Evolutionary conservation across 345 rosid genomes (phyloP).

Genomic region (Arabidopsis suecica): DNA sequence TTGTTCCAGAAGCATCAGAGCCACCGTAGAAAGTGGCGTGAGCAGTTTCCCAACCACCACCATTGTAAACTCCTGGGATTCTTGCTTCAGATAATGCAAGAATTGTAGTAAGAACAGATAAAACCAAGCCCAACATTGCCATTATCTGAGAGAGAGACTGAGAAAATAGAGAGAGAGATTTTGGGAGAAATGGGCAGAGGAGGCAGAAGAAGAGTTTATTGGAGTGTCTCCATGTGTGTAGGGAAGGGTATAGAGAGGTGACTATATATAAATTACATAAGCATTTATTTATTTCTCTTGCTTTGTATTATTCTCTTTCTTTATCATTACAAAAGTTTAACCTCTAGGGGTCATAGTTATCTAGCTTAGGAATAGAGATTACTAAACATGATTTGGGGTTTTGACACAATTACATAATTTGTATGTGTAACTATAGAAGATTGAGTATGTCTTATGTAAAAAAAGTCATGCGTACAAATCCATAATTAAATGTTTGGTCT

Average conservation of each 20-base stretch:
- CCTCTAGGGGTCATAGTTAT: too few relatives aligned
- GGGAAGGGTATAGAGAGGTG: conserved; percentile 36
- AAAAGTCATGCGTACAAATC: conserved; percentile 27
- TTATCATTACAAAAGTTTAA: conserved; percentile 15
- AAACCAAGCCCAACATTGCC: conserved; percentile 33
- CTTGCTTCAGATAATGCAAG: conserved; percentile 59
- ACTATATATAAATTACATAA: conserved; percentile 31
- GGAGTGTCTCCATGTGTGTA: conserved; percentile 30
- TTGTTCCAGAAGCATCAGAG: conserved; percentile 86
- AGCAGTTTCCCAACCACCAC: conserved; percentile 74
- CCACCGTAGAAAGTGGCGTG: conserved; percentile 97
- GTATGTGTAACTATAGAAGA: neutral
- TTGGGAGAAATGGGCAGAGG: conserved; percentile 10
- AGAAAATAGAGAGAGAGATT: neutral
- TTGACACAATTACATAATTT: neutral
- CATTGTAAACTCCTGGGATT: conserved; percentile 73
- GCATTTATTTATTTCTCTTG: neutral
- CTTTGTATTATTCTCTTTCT: conserved; percentile 18
- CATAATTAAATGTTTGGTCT: conserved; percentile 17
- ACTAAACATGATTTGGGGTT: neutral
- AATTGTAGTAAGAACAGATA: conserved; percentile 33
- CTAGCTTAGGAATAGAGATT: too few relatives aligned
- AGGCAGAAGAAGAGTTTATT: conserved; percentile 25
- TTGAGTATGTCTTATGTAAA: conserved; percentile 11
- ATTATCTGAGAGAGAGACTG: conserved; percentile 27